These are phyloP conservation scores for Carex kokanica DNA, from an alignment of 176 grass and related monocot genomes.

Conservation along the genomic window DNA sequence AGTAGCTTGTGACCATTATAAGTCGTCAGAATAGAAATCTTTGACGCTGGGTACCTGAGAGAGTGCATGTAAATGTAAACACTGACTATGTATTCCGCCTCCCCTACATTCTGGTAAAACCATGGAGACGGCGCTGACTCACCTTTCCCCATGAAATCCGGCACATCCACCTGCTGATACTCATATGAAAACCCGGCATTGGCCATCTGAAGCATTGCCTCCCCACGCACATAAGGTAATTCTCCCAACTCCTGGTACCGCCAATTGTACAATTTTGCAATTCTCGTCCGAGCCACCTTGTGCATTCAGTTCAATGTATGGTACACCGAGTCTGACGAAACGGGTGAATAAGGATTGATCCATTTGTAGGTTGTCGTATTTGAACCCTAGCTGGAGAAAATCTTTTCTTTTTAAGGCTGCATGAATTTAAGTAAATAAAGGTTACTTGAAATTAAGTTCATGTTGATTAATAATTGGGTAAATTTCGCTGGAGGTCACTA, in stretches of 20 bases:
- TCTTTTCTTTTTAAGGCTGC: conserved; percentile 91
- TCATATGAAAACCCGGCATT: conserved; percentile 93
- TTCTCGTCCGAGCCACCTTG: conserved; percentile 87
- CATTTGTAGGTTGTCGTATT: conserved; percentile 97
- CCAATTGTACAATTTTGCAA: conserved; percentile 94
- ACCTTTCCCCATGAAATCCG: conserved; percentile 79
- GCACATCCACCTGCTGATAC: conserved; percentile 95
- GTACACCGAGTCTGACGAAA: conserved; percentile 93
- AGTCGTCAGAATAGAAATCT: conserved; percentile 94
- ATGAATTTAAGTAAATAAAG: too few species aligned
- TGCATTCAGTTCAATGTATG: conserved; percentile 97
- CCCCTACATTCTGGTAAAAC: conserved; percentile 99
- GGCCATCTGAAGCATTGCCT: conserved; percentile 78
- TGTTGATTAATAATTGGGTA: too few species aligned
- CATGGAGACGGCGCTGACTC: conserved; percentile 91
- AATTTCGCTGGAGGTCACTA: too few species aligned
- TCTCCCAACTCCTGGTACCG: conserved; percentile 94
- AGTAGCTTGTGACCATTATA: conserved; percentile 99
- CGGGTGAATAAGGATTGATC: conserved; percentile 93
- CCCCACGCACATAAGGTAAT: conserved; percentile 72
- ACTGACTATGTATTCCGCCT: conserved; percentile 93
- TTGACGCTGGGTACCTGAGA: conserved; percentile 79
- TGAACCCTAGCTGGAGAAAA: conserved; percentile 94
- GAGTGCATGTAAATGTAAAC: conserved; percentile 98
- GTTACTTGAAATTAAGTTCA: too few species aligned